Conservation (phyloP, 1,284 basidiomycete genomes). For the Baeospora myosura region DNA sequence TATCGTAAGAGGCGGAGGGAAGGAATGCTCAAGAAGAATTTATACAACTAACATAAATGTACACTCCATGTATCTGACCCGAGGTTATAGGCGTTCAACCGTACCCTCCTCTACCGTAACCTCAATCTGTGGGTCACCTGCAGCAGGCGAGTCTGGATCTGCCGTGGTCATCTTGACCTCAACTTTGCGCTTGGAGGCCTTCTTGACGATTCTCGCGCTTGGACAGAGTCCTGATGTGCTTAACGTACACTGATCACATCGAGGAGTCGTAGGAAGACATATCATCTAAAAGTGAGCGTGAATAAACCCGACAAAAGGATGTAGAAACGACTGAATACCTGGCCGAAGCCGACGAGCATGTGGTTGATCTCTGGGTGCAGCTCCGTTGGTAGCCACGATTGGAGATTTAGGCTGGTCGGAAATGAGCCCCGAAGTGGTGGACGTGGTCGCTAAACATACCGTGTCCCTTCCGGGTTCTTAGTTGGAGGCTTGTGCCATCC, state of each 20-base stretch:
- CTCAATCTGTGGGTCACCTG: too few relatives aligned
- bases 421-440: background rate
- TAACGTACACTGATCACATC: slow-evolving; percentile 73
- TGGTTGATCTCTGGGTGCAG: slow-evolving; percentile 82
- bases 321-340: slow-evolving; percentile 43
- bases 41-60: too few relatives aligned
- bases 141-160: too few relatives aligned
- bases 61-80: too few relatives aligned
- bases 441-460: slow-evolving; percentile 33
- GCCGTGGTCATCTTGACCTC: too few relatives aligned
- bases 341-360: slow-evolving; percentile 88
- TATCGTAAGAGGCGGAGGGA: slow-evolving; percentile 21
- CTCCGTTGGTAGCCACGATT: slow-evolving; percentile 84
- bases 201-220: slow-evolving; percentile 45
- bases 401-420: slow-evolving; percentile 63
- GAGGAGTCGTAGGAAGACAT: slow-evolving; percentile 77
- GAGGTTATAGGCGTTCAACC: too few relatives aligned
- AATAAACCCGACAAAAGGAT: slow-evolving; percentile 1
- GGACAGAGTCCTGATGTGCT: slow-evolving; percentile 50
- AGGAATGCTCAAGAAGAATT: too few relatives aligned
- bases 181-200: too few relatives aligned
- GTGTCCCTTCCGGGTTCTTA: slow-evolving; percentile 82
- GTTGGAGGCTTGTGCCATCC: slow-evolving; percentile 86
- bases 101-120: too few relatives aligned
- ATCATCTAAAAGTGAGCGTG: slow-evolving; percentile 42